phyloP scores from a whole-genome alignment of 192 early-diverging fungal species.

The Coemansia aciculifera region DNA sequence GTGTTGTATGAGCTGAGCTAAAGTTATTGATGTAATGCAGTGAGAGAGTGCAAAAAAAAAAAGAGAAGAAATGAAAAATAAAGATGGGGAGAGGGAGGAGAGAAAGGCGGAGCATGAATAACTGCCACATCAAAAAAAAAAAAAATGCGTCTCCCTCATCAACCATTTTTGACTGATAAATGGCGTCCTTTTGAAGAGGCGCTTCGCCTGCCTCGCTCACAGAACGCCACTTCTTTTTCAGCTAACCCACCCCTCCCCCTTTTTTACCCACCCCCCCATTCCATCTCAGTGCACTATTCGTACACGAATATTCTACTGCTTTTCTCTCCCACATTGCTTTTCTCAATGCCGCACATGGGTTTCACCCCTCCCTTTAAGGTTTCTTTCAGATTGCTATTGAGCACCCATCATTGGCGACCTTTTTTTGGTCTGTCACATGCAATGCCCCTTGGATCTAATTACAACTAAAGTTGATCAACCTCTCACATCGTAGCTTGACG shows the following conservation, averaged over 20 bases:
- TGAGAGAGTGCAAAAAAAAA: conserved; percentile 5
- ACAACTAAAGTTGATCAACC: not conserved
- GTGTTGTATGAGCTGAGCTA: not conserved
- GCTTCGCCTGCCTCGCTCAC: not conserved
- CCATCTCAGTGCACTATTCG: too few relatives aligned
- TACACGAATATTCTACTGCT: not conserved
- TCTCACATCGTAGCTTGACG: too few relatives aligned
- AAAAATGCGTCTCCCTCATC: not conserved
- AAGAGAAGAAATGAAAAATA: not conserved
- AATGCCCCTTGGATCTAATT: not conserved
- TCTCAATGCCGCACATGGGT: not conserved
- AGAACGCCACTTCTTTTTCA: not conserved
- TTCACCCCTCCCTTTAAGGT: not conserved
- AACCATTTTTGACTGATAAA: conserved; percentile 6
- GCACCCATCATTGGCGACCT: too few relatives aligned
- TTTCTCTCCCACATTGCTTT: not conserved
- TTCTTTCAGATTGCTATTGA: not conserved
- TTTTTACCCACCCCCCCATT: not conserved
- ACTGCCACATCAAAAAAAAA: not conserved
- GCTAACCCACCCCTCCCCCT: not conserved
- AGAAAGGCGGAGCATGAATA: conserved; percentile 7
- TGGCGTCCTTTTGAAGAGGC: not conserved
- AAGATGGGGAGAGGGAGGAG: not conserved
- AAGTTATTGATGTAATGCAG: not conserved
- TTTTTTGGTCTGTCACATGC: not conserved